Evolutionary conservation across 1,139 yeast genomes (phyloP), one percentile per base, ranked within the genome.

Genomic region (Schizosaccharomyces versatilis): DNA sequence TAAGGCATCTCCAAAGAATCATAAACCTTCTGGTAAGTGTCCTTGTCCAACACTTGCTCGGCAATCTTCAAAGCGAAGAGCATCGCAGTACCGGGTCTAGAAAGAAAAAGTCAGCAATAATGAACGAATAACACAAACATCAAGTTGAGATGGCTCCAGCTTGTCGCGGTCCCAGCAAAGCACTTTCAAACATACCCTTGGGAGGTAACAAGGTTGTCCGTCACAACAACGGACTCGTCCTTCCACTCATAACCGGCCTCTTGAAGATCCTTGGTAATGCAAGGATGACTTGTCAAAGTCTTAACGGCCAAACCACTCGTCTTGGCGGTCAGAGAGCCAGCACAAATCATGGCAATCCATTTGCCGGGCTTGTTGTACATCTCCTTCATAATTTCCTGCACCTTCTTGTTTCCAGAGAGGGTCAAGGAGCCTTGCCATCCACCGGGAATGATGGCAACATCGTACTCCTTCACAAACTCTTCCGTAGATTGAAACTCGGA

Each of bases 41-140:
- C 54, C 38, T 39, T 41, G 10, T 24, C 44, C 14, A 36, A 9
- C 12, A 41, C 47, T 36, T 39, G 41, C 47, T 52, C 54, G 36
- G 38, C 17, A 14, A 52, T 17, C 36, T 39, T 52, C 51, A 52
- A 52, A 10, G 51, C 54, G 17, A 39, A 52, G 32, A 52, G 38
- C 53, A 41, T 7, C 9, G 47, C 47, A 19, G 54, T 52, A 15
- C 54, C 54, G 6, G 54, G 54, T 15, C 54, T 38, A 15, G 42
- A 17, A 38, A 49, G 36, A 44, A 17, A 12, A 44, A 3, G 24
- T 15, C 24, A 44, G 36, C 36, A 44, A 3, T 3, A 3, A 44
- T 44, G 6, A 44, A 44, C 24, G 14, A 44, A 6, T 44, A 44
- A 44, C 10, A 17, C 10, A 44, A 44, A 17, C 10, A 44, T 3